Evolutionary conservation across 2,329 filamentous ascomycete genomes (phyloP), one percentile per base, ranked within the genome.

Genomic region (Nakataea oryzae): DNA sequence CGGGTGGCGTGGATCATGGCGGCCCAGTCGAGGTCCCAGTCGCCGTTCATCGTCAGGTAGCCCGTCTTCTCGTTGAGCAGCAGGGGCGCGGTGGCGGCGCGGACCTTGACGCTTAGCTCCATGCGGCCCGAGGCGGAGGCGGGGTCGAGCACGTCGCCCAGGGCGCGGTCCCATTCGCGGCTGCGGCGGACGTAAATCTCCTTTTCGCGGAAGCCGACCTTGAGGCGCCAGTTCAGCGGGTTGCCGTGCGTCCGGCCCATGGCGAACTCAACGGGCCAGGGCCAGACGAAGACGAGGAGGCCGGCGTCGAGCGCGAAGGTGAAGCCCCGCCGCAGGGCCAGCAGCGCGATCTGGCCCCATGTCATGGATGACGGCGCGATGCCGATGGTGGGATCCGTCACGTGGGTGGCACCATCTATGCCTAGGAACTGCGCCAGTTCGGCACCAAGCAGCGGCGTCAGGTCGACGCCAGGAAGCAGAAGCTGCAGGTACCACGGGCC

Each of bases 1-100:
- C 76, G 76, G 57, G 91, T 88, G 4, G 90, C 91, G 65, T 81
- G 76, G 14, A 91, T 78, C 90, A 97, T 97, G 26, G 82, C 81
- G 58, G 81, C 80, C 82, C 93, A 97, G 72, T 96, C 92, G 64
- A 97, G 78, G 73, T 96, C 90, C 88, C 91, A 97, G 65, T 91
- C 83, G 65, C 82, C 84, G 71, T 93, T 90, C 80, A 96, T 89
- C 67, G 95, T 86, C 65, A 96, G 75, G 71, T 96, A 96, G 26
- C 91, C 92, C 32, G 92, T 96, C 81, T 96, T 96, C 67, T 86
- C 81, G 67, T 82, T 78, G 68, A 93, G 78, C 61, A 86, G 79
- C 68, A 84, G 75, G 27, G 86, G 82, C 21, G 87, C 81, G 4
- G 93, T 88, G 2, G 91, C 93, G 2, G 84, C 81, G 65, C 86